Evolutionary conservation across 2,329 filamentous ascomycete genomes (phyloP), one percentile per base, ranked within the genome.

Genomic region (Emergomyces pasteurianus): DNA sequence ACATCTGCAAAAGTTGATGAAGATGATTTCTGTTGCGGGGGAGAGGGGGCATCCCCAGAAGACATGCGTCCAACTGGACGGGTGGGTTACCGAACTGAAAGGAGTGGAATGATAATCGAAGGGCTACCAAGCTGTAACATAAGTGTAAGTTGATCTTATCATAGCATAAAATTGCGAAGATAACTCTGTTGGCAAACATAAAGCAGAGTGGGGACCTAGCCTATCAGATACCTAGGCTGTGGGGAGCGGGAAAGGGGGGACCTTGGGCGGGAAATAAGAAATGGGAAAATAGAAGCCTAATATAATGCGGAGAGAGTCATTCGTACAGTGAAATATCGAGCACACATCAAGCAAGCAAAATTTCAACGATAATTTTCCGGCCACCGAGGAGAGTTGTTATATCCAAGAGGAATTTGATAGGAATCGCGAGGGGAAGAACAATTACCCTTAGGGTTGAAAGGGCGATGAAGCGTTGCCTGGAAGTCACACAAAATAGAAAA

Each of bases 1-100:
- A 77, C 75, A 71, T 75, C 74, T 61, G 73, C 73, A 63, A 76
- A 72, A 62, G 67, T 74, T 36, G 73, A 72, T 60, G 74, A 69
- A 60, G 73, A 69, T 53, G 70, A 63, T 65, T 74, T 74, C 61
- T 70, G 67, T 62, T 72, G 69, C 36, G 71, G 68, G 58, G 69
- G 65, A 62, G 68, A 66, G 68, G 68, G 66, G 71, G 65, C 74
- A 75, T 77, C 73, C 66, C 75, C 74, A 69, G 74, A 69, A 74
- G 72, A 73, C 74, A 77, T 75, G 67, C 73, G 71, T 68, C 64
- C 65, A 62, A 63, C 49, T 59, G 60, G 50, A 59, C 42, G 59
- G 58, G 38, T 9, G 16, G 54, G 43, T 57, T 40, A 57, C 21
- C 23, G 14, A 31, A 23, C 10, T 38, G 16, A 46, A 26, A 7